Conservation (phyloP, 441 rosid species). For the Dalechampia spathulata region DNA sequence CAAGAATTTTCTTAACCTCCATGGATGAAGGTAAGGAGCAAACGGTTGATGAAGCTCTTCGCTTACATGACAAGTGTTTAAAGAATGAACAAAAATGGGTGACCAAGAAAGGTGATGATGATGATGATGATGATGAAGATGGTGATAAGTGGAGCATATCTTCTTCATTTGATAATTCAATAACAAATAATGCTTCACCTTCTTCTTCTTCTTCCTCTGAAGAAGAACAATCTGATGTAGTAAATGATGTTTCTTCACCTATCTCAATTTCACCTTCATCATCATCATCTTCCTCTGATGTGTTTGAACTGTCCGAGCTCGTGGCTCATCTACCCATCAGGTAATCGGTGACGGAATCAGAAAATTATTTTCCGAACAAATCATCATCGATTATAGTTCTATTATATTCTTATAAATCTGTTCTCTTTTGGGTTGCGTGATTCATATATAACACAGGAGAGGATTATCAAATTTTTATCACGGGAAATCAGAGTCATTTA, state of each 20-base stretch:
- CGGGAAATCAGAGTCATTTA: conserved; percentile 43
- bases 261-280: conserved; percentile 16
- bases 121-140: conserved; percentile 5
- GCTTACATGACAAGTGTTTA: conserved; percentile 4
- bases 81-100: conserved; percentile 15
- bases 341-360: conserved; percentile 27
- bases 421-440: too few relatives aligned
- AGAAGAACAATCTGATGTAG: conserved; percentile 25
- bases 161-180: conserved; percentile 24
- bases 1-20: background rate
- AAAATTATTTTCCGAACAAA: too few relatives aligned
- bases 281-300: conserved; percentile 25
- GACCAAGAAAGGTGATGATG: conserved; percentile 12
- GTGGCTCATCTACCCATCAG: conserved; percentile 55
- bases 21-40: conserved; percentile 14
- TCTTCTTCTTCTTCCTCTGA: conserved; percentile 21
- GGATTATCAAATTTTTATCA: conserved; percentile 39
- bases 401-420: too few relatives aligned
- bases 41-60: conserved; percentile 12
- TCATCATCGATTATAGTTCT: too few relatives aligned
- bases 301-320: conserved; percentile 55
- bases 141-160: conserved; percentile 1
- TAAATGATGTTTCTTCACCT: conserved; percentile 33
- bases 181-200: conserved; percentile 20
- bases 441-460: conserved; percentile 25